These are phyloP conservation scores for Penicillium coffeae DNA, from an alignment of 495 filamentous ascomycete genomes.

Conservation along the genomic window DNA sequence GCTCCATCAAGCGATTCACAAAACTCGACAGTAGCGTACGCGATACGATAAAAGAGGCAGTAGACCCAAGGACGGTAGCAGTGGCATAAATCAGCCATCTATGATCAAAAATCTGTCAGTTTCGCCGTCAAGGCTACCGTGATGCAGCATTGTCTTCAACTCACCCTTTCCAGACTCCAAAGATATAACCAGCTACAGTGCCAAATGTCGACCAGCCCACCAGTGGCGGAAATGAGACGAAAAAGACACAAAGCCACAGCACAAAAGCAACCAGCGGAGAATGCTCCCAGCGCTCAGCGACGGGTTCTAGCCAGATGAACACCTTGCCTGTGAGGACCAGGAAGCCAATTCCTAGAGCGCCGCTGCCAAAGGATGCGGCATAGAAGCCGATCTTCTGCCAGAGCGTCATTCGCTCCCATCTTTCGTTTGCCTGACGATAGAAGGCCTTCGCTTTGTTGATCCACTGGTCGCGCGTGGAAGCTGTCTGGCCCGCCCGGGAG, in stretches of 20 bases:
- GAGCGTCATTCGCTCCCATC: conserved; percentile 53
- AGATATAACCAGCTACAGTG: conserved; percentile 91
- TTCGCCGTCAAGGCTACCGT: neutral
- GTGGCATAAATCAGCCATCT: conserved; percentile 79
- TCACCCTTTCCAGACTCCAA: conserved; percentile 81
- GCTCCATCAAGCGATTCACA: conserved; percentile 73
- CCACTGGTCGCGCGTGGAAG: conserved; percentile 42
- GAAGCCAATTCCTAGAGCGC: conserved; percentile 59
- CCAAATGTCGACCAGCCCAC: conserved; percentile 86
- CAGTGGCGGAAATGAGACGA: conserved; percentile 81
- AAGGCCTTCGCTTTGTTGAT: conserved; percentile 33
- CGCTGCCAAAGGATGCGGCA: conserved; percentile 41
- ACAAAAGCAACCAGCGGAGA: conserved; percentile 69
- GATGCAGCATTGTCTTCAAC: conserved; percentile 10
- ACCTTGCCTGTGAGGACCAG: conserved; percentile 73
- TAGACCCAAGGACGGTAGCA: conserved; percentile 74
- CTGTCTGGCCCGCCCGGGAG: conserved; percentile 20
- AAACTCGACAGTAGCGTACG: conserved; percentile 72
- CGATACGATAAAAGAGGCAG: conserved; percentile 72
- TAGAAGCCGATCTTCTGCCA: conserved; percentile 59
- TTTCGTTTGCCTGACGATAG: conserved; percentile 25
- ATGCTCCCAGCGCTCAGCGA: conserved; percentile 69
- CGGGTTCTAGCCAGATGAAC: conserved; percentile 65
- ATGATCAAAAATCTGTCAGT: conserved; percentile 7
- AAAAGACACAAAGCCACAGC: conserved; percentile 72